Evolutionary conservation across 2,329 filamentous ascomycete genomes (phyloP).

Genomic region (Rutstroemia sp.): DNA sequence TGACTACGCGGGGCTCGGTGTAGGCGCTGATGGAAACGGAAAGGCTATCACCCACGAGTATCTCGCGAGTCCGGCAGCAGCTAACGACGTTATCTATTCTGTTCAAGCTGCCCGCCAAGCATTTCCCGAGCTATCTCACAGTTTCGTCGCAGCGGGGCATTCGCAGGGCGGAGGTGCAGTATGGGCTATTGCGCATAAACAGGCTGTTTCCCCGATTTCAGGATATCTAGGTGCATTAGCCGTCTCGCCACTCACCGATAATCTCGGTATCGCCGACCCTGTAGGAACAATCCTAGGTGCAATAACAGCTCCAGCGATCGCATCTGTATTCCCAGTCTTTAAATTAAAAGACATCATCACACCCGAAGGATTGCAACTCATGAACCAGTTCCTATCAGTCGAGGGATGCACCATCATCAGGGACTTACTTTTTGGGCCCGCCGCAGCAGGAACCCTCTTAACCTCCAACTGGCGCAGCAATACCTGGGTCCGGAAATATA

Average conservation of each 20-base stretch:
- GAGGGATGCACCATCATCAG: neutral
- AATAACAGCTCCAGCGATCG: neutral
- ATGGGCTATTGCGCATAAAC: conserved; percentile 33
- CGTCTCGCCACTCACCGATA: neutral
- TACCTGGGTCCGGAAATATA: neutral
- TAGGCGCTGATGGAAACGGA: conserved; percentile 30
- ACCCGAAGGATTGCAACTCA: neutral
- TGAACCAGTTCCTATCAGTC: too few species aligned
- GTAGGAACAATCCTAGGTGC: neutral
- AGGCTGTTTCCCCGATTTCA: neutral
- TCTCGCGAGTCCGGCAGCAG: conserved; percentile 31
- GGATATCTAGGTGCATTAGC: conserved; percentile 12
- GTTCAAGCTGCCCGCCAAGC: conserved; percentile 35
- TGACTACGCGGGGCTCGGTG: conserved; percentile 39
- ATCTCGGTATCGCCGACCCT: neutral
- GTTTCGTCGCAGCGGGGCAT: conserved; percentile 40
- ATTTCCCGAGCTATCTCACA: conserved; percentile 33
- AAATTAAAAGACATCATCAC: neutral
- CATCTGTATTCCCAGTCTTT: neutral
- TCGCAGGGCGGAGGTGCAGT: conserved; percentile 39
- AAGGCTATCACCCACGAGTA: conserved; percentile 35
- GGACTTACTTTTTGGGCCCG: neutral
- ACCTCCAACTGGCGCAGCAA: neutral
- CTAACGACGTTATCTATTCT: conserved; percentile 38
- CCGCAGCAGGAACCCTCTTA: neutral